phyloP scores from a whole-genome alignment of 495 filamentous ascomycete species.

The Hypoxylon fuscum region DNA sequence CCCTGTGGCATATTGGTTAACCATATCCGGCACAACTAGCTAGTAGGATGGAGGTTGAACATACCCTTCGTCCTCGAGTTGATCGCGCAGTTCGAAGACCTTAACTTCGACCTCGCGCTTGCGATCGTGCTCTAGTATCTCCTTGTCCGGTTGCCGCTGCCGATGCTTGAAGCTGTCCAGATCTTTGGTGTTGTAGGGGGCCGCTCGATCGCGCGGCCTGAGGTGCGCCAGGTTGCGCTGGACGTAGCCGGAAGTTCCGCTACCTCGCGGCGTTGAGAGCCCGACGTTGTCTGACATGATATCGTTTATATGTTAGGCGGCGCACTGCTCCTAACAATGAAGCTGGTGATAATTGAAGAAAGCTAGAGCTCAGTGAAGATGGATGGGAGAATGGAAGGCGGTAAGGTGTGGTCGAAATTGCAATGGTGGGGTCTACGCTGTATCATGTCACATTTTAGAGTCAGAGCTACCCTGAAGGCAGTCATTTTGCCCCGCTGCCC shows the following conservation, averaged over 20 bases:
- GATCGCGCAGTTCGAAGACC: conserved; percentile 88
- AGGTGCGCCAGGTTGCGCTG: conserved; percentile 93
- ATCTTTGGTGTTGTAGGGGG: conserved; percentile 70
- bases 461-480: conserved; percentile 18
- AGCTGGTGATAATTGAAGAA: not conserved
- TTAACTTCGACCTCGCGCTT: conserved; percentile 88
- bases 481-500: conserved; percentile 30
- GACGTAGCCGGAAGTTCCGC: conserved; percentile 96
- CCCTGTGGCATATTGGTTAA: conserved; percentile 48
- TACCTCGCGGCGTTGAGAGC: conserved; percentile 92
- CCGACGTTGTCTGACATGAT: conserved; percentile 97
- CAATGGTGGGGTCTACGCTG: conserved; percentile 9
- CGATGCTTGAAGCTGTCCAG: conserved; percentile 68
- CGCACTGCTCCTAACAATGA: not conserved
- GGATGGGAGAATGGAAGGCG: conserved; percentile 31
- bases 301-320: conserved; percentile 9
- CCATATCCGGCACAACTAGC: not conserved
- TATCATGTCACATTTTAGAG: conserved; percentile 1
- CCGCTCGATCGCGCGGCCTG: conserved; percentile 72
- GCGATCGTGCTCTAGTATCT: conserved; percentile 92
- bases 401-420: conserved; percentile 25
- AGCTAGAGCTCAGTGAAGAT: conserved; percentile 2
- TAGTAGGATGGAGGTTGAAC: too few species aligned
- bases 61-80: conserved; percentile 86
- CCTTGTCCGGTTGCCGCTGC: conserved; percentile 87